These are phyloP conservation scores for Pleurotus tuber-regium DNA, from an alignment of 768 basidiomycete genomes.

Conservation along the genomic window DNA sequence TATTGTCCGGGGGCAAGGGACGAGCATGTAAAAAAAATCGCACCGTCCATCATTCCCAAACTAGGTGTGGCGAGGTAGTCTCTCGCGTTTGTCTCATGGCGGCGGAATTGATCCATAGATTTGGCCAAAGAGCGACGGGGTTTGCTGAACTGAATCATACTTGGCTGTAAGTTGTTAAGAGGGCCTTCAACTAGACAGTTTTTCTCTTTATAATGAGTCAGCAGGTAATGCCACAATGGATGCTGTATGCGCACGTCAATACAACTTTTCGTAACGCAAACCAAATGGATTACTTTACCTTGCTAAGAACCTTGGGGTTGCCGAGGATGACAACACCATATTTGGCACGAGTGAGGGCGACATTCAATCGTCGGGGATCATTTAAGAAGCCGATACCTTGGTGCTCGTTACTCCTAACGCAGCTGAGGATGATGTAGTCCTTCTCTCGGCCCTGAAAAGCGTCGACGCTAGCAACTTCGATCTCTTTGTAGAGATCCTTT, in stretches of 20 bases:
- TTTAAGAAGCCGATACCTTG: conserved; percentile 99
- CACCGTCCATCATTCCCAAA: conserved; percentile 11
- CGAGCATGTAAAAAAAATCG: neutral
- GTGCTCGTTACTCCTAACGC: conserved; percentile 98
- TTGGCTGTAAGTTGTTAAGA: conserved; percentile 91
- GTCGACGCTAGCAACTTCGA: conserved; percentile 98
- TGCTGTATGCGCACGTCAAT: conserved; percentile 55
- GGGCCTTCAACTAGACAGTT: conserved; percentile 93
- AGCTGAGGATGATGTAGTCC: conserved; percentile 98
- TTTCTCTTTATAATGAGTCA: conserved; percentile 99
- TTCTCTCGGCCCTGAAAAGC: conserved; percentile 99
- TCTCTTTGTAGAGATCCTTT: conserved; percentile 99
- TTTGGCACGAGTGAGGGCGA: conserved; percentile 95
- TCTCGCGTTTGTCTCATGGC: conserved; percentile 88
- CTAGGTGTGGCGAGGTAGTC: conserved; percentile 57
- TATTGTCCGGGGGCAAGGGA: conserved; percentile 11
- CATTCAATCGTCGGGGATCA: conserved; percentile 94
- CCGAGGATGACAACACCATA: conserved; percentile 99
- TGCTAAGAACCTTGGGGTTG: conserved; percentile 99
- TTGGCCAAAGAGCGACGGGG: conserved; percentile 86
- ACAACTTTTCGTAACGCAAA: conserved; percentile 2
- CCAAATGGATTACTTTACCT: conserved; percentile 49
- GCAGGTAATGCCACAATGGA: conserved; percentile 95
- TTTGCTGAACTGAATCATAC: conserved; percentile 99
- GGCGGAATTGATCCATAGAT: conserved; percentile 90